Evolutionary conservation across 1,284 basidiomycete species (phyloP), one percentile per base, ranked within the genome.

Genomic region (Xerocomus alliaceus): DNA sequence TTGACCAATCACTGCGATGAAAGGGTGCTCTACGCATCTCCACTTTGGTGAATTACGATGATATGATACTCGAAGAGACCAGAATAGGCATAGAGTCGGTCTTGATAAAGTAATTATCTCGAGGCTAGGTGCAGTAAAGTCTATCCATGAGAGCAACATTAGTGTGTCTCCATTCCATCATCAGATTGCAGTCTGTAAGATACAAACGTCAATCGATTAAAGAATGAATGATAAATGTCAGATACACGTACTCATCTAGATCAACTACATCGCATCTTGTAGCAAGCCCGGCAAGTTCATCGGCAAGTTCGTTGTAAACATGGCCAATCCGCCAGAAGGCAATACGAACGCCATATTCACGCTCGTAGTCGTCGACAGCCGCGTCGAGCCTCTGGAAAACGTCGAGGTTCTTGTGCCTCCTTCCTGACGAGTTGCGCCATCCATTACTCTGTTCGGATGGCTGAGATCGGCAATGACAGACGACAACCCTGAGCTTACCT

Each of bases 341-440:
- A 18, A 68, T 59, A 5, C 17, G 50, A 48, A 68, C 44, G 13
- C 29, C 32, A 13, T 54, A 50, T n/a, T 57, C 49, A 9, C 11
- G 58, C 46, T 68, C 64, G 9, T 64, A 48, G 12, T 13, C 22
- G 35, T 56, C 32, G 11, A 68, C 54, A 2, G 28, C 3, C 4
- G 37, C 54, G 18, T 66, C 58, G 24, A 68, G 67, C 6, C 17
- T 52, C 39, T 50, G 64, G 28, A 67, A 68, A 34, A 68, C 60
- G 49, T 68, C 64, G 1, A 68, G 51, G 46, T 69, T 69, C 58
- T 64, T 64, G 17, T 64, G 64, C 54, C 55, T 56, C 44, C 5
- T 68, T 13, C 37, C 28, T 8, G 52, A 49, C 1, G 67, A 24
- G 34, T 52, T 62, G 47, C 53, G 59, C 65, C 57, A 70, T 22